phyloP scores from a whole-genome alignment of 1,284 basidiomycete genomes.

The Microbotryum saponariae region DNA sequence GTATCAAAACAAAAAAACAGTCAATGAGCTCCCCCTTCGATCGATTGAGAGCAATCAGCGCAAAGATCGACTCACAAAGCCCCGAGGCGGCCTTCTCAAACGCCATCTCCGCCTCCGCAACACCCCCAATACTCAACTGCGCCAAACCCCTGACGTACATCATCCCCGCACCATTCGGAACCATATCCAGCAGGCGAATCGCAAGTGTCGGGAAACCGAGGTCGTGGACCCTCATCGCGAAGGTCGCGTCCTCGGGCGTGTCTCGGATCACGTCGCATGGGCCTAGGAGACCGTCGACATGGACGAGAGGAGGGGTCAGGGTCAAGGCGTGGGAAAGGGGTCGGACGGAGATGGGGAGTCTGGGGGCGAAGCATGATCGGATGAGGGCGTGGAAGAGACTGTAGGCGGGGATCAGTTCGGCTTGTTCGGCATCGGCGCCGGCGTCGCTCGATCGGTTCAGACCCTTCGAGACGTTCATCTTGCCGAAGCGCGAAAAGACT shows the following conservation, averaged over 20 bases:
- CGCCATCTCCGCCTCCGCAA: constrained; percentile 62
- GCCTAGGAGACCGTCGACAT: constrained; percentile 46
- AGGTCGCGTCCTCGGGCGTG: constrained; percentile 51
- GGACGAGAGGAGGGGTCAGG: constrained; percentile 7
- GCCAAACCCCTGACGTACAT: constrained; percentile 65
- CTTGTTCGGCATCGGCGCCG: background rate
- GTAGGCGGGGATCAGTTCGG: constrained; percentile 13
- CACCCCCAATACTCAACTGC: constrained; percentile 58
- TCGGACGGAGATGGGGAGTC: constrained; percentile 2
- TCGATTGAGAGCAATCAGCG: background rate
- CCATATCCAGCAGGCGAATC: constrained; percentile 59
- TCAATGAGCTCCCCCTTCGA: background rate
- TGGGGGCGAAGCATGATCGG: constrained; percentile 6
- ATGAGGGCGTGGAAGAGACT: constrained; percentile 23
- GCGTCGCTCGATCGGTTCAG: constrained; percentile 5
- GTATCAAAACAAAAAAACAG: background rate
- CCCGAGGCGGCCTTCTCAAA: constrained; percentile 68
- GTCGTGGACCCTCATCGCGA: constrained; percentile 60
- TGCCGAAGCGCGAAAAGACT: constrained; percentile 45
- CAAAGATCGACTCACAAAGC: constrained; percentile 54
- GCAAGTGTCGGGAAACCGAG: constrained; percentile 60
- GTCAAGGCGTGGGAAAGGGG: constrained; percentile 17
- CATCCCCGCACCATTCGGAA: constrained; percentile 66
- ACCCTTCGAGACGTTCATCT: constrained; percentile 38
- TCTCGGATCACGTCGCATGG: constrained; percentile 49